Base-by-base conservation (phyloP, 495 filamentous ascomycete genomes). In the Tetracladium setigerum region DNA sequence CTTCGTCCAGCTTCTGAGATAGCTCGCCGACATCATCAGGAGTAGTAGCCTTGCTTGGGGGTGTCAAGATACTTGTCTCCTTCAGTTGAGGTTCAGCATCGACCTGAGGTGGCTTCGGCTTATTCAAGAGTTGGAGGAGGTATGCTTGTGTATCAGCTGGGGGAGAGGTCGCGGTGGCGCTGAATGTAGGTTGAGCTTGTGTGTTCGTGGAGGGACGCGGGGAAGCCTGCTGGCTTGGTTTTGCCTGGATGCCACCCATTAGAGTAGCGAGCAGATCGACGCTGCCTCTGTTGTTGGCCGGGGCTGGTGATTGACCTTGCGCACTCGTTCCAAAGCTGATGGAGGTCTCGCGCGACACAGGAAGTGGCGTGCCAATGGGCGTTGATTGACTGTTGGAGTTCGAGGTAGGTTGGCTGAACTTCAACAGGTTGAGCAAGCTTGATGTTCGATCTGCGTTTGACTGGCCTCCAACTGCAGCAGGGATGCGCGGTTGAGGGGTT, bases 391-490 rank as follows among this genome's bases (percentile, higher is more conserved):
- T 46, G 0, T 44, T 4, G 13, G 60, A 56, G 13, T 41, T 50
- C 49, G 64, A 56, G 16, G 68, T 55, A 16, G 78, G 70, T 41
- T 86, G 76, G 55, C 78, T 87, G 67, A 89, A 95, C 67, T 89
- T 89, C 41, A 98, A 76, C 34, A 98, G 75, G 57, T 84, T 92
- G 59, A 98, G 72, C 53, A 98, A 67, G 58, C 83, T 87, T 38
- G 66, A 79, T 43, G 72, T 82, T 70, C 79, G 60, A 27, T 86
- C 72, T 43, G 76, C 65, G 44, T 78, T 71, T 55, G 67, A 57
- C 49, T 69, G 44, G 58, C 60, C 41, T 50, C 52, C 46, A 45
- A 44, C 38, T 49, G 64, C 38, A 45, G 59, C 34, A 9, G 67
- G 60, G 22, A 46, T 37, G n/a, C 46, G 53, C 46, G 41, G 58